Evolutionary conservation across 2,329 filamentous ascomycete species (phyloP), one percentile per base, ranked within the genome.

Genomic region (Monilinia laxa): DNA sequence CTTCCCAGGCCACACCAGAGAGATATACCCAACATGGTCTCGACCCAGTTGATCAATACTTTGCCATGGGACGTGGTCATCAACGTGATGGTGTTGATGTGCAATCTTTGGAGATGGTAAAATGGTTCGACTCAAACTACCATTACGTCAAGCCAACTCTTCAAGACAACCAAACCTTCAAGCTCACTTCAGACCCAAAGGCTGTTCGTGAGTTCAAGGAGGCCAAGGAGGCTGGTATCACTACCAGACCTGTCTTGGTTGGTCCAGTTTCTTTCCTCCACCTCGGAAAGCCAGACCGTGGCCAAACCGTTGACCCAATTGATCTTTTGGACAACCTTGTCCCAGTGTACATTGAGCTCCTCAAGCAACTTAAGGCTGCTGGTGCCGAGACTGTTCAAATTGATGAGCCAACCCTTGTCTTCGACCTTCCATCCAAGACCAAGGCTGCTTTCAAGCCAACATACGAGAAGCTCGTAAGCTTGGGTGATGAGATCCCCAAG

Each of bases 51-150:
- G 95, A 99, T 83, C 90, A 96, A 84, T 98, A 97, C 89, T 99
- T 99, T 79, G 95, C 95, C 82, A 97, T 99, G 92, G 95, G 95
- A 78, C 92, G 95, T 89, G 95, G 95, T 79, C 93, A 96, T 84
- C 95, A 99, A 84, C 96, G 92, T 88, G 87, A 89, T 78, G 87
- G 91, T 80, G 86, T 98, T 75, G 95, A 99, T 81, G 95, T 98
- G 73, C 92, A 94, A 75, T 87, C 86, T 78, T 84, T 97, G 82
- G 95, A 99, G 87, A 99, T 99, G 95, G 95, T 99, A 77, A 99
- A 99, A 87, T 99, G 95, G 95, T 99, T 99, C 80, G 95, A 99
- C 87, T 97, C 93, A 73, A 99, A 99, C 90, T 99, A 99, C 90
- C 95, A 98, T 87, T 99, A 99, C 82, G 95, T 98, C 84, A 98